Base-by-base conservation (phyloP, 768 basidiomycete genomes). In the Lyophyllum semitale region DNA sequence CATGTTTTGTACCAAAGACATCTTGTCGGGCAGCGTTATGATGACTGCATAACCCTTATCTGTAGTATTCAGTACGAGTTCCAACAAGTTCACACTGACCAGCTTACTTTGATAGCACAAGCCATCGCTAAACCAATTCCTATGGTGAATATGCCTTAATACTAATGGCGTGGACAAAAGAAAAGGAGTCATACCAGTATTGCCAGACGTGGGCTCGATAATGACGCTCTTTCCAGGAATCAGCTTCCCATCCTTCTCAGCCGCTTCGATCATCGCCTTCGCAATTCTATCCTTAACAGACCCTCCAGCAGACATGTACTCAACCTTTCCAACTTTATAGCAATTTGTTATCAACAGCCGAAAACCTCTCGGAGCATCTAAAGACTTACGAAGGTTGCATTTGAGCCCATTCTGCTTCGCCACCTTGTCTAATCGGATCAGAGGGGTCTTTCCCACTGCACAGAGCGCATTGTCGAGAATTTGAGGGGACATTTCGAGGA, bases 261-360 rank as follows among this genome's bases (percentile, higher is more conserved):
- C 97, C n/a, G 88, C 83, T 60, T 94, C 88, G 1, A 98, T 84
- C 96, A 99, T 99, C 11, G 93, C 86, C 70, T 93, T 95, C 25
- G 95, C 95, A 50, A 98, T 96, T 55, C 95, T 79, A 68, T 98
- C 96, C 75, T 99, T 99, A 55, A 98, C 89, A 2, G 91, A 94
- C 2, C 96, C 96, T 9, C 96, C 97, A 1, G 86, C 88, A 18
- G 91, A 94, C 66, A 91, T 82, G 68, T 84, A 98, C 64, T 99
- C 96, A 15, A 91, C 79, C 71, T 97, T 98, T 7, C 81, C 95
- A 66, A 96, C 91, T 95, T 22, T 30, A 15, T n/a, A 4, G 30
- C 37, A 52, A 45, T n/a, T 40, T n/a, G 18, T 33, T 20, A 38
- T 32, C 8, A 48, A 49, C 23, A 15, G 26, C 35, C 9, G 2